Base-by-base conservation (phyloP, 2,329 filamentous ascomycete genomes). In the Neospermospora avenae region DNA sequence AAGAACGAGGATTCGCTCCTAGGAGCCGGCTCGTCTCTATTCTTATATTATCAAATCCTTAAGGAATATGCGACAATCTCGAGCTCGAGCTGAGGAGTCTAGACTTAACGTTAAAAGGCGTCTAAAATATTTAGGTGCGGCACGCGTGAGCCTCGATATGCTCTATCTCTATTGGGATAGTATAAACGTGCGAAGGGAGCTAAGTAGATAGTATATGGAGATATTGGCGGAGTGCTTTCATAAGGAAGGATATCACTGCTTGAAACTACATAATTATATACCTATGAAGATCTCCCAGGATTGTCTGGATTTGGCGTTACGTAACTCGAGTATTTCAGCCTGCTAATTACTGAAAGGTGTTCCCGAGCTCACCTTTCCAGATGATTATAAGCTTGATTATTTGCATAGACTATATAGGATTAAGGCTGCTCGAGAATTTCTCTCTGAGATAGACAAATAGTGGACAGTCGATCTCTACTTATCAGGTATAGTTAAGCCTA, bases 351-450 rank as follows among this genome's bases (percentile, higher is more conserved):
- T 44, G 14, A 24, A 44, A 11, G 18, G 16, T 44, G 18, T 44
- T 20, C 41, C 41, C 22, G 18, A 44, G 41, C 41, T 44, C 18
- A 44, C 18, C 18, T 44, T 44, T 11, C 18, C 8, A 11, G 18
- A 24, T 20, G 41, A 44, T 10, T 44, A 44, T 11, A 44, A 44
- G 41, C 41, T 44, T 44, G 18, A 44, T 24, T 44, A 44, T 24
- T 44, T 57, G 25, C 62, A 64, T 48, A 44, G 56, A 46, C 59
- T 37, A 55, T 57, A 64, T 56, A 35, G 52, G 35, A 60, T 64
- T 58, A 34, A 59, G 20, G 62, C 57, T n/a, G 62, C 59, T 20
- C 59, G 48, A 55, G 59, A 64, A 60, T 57, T 62, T n/a, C n/a
- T n/a, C n/a, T n/a, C n/a, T n/a, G n/a, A n/a, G n/a, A n/a, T n/a